Evolutionary conservation across 148 eudicot species (phyloP).

Genomic region (Fagopyrum tataricum): DNA sequence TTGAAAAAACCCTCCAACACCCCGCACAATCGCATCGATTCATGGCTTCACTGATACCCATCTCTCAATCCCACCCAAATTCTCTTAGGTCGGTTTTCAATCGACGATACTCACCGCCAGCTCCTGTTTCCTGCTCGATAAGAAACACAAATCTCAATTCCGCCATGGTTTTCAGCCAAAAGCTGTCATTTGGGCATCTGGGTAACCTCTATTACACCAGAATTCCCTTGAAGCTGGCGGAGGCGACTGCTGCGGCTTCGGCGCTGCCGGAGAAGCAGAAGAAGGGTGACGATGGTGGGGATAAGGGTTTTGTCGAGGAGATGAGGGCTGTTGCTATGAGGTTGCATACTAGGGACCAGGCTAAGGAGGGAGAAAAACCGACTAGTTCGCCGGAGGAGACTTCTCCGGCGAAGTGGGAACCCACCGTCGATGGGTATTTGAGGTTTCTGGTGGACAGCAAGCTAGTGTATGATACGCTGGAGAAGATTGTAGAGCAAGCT

Average conservation of each 20-base stretch:
- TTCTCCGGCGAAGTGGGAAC: conserved; percentile 77
- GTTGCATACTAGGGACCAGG: conserved; percentile 75
- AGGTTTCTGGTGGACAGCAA: conserved; percentile 91
- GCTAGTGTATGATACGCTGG: conserved; percentile 76
- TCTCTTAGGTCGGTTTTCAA: conserved; percentile 22
- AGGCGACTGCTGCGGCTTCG: conserved; percentile 21
- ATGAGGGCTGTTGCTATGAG: conserved; percentile 97
- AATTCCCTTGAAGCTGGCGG: conserved; percentile 20
- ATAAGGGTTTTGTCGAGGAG: conserved; percentile 88
- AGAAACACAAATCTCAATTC: conserved; percentile 19
- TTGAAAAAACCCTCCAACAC: background rate
- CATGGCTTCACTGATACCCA: conserved; percentile 16
- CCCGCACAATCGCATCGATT: background rate
- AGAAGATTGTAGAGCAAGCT: conserved; percentile 60
- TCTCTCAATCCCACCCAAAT: conserved; percentile 22
- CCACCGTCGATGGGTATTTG: conserved; percentile 78
- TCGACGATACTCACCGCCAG: conserved; percentile 12
- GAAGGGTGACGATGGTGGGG: conserved; percentile 50
- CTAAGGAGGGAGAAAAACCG: conserved; percentile 75
- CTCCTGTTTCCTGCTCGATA: conserved; percentile 12
- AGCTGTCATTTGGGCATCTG: background rate
- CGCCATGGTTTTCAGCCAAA: conserved; percentile 21
- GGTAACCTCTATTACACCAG: conserved; percentile 10
- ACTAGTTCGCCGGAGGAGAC: conserved; percentile 43
- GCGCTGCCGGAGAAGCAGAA: conserved; percentile 28